Percentiles rank a stretch among this genome's conserved stretches.
phyloP scores from a whole-genome alignment of 2,329 filamentous ascomycete species.

The Paraphaeosphaeria sporulosa region DNA sequence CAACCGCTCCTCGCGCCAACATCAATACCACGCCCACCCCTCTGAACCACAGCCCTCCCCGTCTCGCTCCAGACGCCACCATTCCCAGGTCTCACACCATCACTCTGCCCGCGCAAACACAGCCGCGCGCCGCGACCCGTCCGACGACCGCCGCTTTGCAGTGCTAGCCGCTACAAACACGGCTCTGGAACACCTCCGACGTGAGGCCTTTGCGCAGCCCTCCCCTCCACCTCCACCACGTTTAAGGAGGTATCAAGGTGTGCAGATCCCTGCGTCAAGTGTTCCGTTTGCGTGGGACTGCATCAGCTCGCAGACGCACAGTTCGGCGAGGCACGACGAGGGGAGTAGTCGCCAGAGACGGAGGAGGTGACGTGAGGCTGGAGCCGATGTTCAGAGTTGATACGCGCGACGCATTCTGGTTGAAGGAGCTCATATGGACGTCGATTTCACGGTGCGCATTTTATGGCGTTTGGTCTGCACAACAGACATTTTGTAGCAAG shows the following conservation, averaged over 20 bases:
- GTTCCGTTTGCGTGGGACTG: slow-evolving; percentile 50
- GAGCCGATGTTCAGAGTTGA: too few relatives aligned
- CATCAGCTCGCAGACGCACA: slow-evolving; percentile 44
- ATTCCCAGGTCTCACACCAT: slow-evolving; percentile 37
- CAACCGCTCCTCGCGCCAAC: slow-evolving; percentile 37
- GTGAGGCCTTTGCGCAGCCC: slow-evolving; percentile 45
- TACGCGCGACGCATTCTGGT: too few relatives aligned
- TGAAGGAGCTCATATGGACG: too few relatives aligned
- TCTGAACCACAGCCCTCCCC: slow-evolving; percentile 22
- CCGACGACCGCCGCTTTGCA: slow-evolving; percentile 45
- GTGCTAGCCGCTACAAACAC: slow-evolving; percentile 48
- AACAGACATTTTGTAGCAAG: too few relatives aligned
- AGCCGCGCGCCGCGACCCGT: slow-evolving; percentile 39
- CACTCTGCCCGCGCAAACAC: slow-evolving; percentile 40
- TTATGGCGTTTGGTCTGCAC: too few relatives aligned
- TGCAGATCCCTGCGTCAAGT: slow-evolving; percentile 37
- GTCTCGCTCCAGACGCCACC: slow-evolving; percentile 34
- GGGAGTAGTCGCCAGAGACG: slow-evolving; percentile 35
- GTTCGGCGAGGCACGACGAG: slow-evolving; percentile 35
- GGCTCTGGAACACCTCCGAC: slow-evolving; percentile 44
- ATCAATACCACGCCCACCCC: slow-evolving; percentile 21
- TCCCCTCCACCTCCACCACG: slow-evolving; percentile 43
- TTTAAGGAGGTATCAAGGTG: slow-evolving; percentile 41
- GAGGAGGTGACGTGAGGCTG: slow-evolving; percentile 27
- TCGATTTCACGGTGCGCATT: too few relatives aligned